Percentiles rank a stretch among this genome's conserved stretches.
Evolutionary conservation across 352 stramenopile species (phyloP).

Genomic region (Phytophthora sp.): DNA sequence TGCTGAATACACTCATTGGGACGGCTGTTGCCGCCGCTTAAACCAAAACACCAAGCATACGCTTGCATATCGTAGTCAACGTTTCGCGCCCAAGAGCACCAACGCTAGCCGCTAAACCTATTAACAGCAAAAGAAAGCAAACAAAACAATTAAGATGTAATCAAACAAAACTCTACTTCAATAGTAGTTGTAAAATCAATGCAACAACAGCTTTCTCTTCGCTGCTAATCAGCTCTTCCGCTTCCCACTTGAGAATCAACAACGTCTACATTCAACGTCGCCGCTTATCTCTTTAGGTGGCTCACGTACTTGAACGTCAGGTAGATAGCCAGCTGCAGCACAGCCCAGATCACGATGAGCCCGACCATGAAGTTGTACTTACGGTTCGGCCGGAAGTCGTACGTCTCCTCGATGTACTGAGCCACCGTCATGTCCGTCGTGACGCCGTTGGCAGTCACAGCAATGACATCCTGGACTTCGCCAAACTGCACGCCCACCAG

Average conservation of each 20-base stretch:
- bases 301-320: conserved; percentile 77
- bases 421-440: conserved; percentile 29
- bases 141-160: neutral
- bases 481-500: conserved; percentile 38
- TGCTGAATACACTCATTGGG: too few relatives aligned
- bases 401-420: conserved; percentile 40
- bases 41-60: too few relatives aligned
- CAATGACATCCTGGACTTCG: conserved; percentile 25
- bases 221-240: conserved; percentile 6
- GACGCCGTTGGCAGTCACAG: neutral
- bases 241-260: neutral
- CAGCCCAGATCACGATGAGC: conserved; percentile 54
- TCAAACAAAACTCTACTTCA: conserved; percentile 13
- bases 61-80: too few relatives aligned
- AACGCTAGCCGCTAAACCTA: too few relatives aligned
- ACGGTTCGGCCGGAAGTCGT: conserved; percentile 54
- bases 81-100: too few relatives aligned
- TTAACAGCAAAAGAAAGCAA: neutral
- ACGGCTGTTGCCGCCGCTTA: too few relatives aligned
- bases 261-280: conserved; percentile 13
- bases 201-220: conserved; percentile 20
- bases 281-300: conserved; percentile 68
- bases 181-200: conserved; percentile 10
- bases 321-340: conserved; percentile 59
- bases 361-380: conserved; percentile 54